Evolutionary conservation across 805 yeast species (phyloP), one percentile per base, ranked within the genome.

Genomic region (Candida nonsorbophila): DNA sequence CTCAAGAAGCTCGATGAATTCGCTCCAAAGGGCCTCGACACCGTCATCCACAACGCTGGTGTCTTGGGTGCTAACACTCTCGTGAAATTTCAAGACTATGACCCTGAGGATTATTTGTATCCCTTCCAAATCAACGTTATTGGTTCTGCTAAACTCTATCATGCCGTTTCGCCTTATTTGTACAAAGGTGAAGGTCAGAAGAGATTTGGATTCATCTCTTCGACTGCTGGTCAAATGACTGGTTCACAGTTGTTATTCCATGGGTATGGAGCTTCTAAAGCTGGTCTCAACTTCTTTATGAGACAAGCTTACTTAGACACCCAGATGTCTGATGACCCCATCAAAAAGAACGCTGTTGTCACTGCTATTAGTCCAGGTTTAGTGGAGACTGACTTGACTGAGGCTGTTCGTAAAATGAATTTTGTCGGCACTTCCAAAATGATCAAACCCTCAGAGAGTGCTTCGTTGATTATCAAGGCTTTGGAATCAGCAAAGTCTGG

Each of bases 311-410:
- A 51, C 22, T 10, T 16, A 21, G 65, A 30, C 12, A n/a, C n/a
- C n/a, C n/a, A n/a, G n/a, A n/a, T n/a, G n/a, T n/a, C n/a, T n/a
- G n/a, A n/a, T n/a, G n/a, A n/a, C n/a, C n/a, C n/a, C n/a, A n/a
- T n/a, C n/a, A 28, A 26, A 28, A 24, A 24, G 15, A 59, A 27
- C 30, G 54, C 45, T 36, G 51, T 42, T 6, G 49, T 55, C 24
- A 37, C 58, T 16, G 38, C 62, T n/a, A 8, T 59, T 7, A 62
- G 60, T 28, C 72, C 72, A 1, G 69, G 70, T 20, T 19, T 49
- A 8, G 69, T 64, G 7, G 7, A 29, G 9, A 55, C 59, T 19
- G 69, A 62, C 27, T 51, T 52, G 55, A 53, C 13, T 7, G 17
- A 12, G n/a, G 16, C 18, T 6, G 18, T 9, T 11, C 3, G n/a